These are phyloP conservation scores for Metarhizium rileyi DNA, from an alignment of 2,329 filamentous ascomycete genomes.

Conservation along the genomic window DNA sequence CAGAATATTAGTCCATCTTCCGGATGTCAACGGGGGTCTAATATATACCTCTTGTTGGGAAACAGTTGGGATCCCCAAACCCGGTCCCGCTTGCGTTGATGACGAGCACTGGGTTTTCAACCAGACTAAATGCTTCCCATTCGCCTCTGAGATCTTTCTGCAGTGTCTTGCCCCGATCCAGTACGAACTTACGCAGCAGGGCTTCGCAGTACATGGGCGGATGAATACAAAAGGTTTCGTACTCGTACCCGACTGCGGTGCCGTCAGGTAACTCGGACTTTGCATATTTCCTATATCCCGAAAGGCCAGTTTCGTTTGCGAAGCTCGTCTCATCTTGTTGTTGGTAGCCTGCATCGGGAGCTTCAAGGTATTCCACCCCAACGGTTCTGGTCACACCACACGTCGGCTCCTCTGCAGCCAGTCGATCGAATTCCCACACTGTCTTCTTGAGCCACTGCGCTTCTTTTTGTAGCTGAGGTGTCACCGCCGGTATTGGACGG, in stretches of 20 bases:
- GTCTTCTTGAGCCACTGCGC: conserved; percentile 22
- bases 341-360: conserved; percentile 28
- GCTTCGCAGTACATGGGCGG: conserved; percentile 41
- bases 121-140: conserved; percentile 21
- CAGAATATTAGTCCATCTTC: neutral
- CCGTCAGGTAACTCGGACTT: conserved; percentile 29
- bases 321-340: conserved; percentile 19
- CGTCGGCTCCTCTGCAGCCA: conserved; percentile 15
- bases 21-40: neutral
- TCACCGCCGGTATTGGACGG: conserved; percentile 34
- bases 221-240: conserved; percentile 45
- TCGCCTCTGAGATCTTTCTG: conserved; percentile 18
- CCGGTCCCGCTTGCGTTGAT: conserved; percentile 26
- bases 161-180: conserved; percentile 20
- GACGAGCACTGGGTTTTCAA: conserved; percentile 14
- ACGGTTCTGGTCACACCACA: conserved; percentile 38
- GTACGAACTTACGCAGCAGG: conserved; percentile 21
- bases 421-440: conserved; percentile 15
- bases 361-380: conserved; percentile 43
- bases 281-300: conserved; percentile 18
- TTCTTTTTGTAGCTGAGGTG: conserved; percentile 21
- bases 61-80: conserved; percentile 22
- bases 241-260: conserved; percentile 38
- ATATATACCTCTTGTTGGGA: conserved; percentile 22
- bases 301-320: conserved; percentile 17